A percentile compares a stretch with the other conserved stretches of the same genome.
These are phyloP conservation scores for Colletotrichum sidae DNA, from an alignment of 2,329 filamentous ascomycete species.

Conservation along the genomic window DNA sequence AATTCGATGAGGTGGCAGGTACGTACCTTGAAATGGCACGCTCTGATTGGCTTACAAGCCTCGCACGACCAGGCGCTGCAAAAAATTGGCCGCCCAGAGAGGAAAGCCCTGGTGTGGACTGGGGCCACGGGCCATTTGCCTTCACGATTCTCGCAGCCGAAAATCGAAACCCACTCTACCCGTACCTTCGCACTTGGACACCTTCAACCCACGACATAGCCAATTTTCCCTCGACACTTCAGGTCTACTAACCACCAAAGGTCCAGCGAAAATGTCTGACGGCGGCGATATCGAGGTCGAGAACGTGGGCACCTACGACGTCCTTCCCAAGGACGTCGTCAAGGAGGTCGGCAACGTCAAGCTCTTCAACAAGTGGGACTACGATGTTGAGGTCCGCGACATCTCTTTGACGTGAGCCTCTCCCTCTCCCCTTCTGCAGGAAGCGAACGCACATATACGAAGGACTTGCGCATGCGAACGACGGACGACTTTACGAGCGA, in stretches of 20 bases:
- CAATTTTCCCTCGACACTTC: conserved; percentile 20
- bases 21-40: conserved; percentile 42
- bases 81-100: conserved; percentile 47
- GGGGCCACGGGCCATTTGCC: conserved; percentile 1
- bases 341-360: conserved; percentile 92
- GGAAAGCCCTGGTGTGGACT: conserved; percentile 23
- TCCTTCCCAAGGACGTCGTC: conserved; percentile 93
- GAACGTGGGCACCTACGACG: conserved; percentile 77
- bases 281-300: conserved; percentile 93
- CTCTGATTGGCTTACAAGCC: conserved; percentile 49
- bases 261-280: conserved; percentile 84
- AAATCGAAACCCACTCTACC: conserved; percentile 35
- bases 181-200: conserved; percentile 34
- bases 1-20: conserved; percentile 42
- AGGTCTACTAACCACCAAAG: conserved; percentile 36
- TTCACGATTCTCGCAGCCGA: conserved; percentile 17
- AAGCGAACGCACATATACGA: conserved; percentile 4
- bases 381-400: conserved; percentile 99
- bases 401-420: conserved; percentile 90
- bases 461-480: too few species aligned
- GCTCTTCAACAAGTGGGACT: conserved; percentile 98
- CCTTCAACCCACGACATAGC: conserved; percentile 38
- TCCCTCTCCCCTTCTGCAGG: not conserved
- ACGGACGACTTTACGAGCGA: not conserved
- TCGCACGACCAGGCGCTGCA: conserved; percentile 46